Evolutionary conservation across 2,329 filamentous ascomycete genomes (phyloP).

Genomic region (Aspergillus viridinutans): DNA sequence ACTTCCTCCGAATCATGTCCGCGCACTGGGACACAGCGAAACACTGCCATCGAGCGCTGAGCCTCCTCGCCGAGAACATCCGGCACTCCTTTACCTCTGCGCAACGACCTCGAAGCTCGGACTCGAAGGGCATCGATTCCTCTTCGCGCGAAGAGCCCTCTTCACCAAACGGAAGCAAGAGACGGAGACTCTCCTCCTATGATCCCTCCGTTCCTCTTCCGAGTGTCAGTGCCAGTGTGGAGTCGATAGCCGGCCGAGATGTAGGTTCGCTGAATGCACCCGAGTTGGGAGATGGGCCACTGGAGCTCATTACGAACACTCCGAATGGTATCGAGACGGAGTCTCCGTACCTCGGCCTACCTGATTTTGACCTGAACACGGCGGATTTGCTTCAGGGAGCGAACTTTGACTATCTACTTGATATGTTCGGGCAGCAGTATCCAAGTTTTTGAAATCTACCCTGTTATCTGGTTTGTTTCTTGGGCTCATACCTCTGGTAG

Average conservation of each 20-base stretch:
- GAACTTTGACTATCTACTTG: constrained; percentile 30
- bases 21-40: constrained; percentile 38
- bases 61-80: constrained; percentile 31
- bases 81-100: constrained; percentile 10
- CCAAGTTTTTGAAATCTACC: constrained; percentile 21
- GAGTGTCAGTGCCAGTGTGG: background rate
- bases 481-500: background rate
- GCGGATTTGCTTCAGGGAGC: constrained; percentile 30
- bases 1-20: constrained; percentile 33
- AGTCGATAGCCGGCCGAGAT: background rate
- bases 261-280: background rate
- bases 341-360: too few species aligned
- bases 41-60: constrained; percentile 36
- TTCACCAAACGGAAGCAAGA: background rate
- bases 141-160: background rate
- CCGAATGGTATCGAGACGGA: background rate
- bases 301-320: background rate
- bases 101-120: background rate
- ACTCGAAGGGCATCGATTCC: background rate
- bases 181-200: background rate
- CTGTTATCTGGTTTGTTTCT: background rate
- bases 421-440: constrained; percentile 30
- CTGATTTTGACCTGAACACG: constrained; percentile 21
- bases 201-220: background rate
- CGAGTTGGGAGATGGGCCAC: background rate